phyloP scores from a whole-genome alignment of 192 early-diverging fungal species.

The Linnemannia zychae region DNA sequence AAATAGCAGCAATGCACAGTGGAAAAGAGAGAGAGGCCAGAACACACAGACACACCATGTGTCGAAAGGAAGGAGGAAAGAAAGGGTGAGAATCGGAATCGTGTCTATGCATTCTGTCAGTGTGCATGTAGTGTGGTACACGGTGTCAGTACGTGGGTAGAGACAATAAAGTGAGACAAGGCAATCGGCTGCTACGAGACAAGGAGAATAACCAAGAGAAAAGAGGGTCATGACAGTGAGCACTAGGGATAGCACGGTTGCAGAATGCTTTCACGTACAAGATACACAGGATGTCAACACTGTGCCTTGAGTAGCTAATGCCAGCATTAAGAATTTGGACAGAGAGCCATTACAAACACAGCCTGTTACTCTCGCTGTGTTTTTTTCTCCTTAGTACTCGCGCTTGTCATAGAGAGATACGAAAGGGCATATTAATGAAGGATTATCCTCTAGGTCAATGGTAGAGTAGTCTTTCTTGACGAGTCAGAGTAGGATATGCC shows the following conservation, averaged over 20 bases:
- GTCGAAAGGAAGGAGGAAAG: neutral
- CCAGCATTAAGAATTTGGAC: too few relatives aligned
- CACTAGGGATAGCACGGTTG: neutral
- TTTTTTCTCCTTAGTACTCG: too few relatives aligned
- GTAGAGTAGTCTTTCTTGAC: too few relatives aligned
- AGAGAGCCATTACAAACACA: too few relatives aligned
- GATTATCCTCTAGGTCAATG: too few relatives aligned
- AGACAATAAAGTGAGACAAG: neutral
- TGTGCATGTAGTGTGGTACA: neutral
- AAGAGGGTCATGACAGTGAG: neutral
- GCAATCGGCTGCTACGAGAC: neutral
- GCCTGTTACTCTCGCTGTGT: too few relatives aligned
- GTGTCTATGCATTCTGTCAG: neutral
- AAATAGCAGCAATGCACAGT: neutral
- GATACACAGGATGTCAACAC: neutral
- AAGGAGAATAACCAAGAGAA: neutral
- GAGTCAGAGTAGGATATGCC: too few relatives aligned
- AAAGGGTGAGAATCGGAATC: constrained; percentile 6
- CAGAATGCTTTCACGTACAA: neutral
- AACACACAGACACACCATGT: neutral
- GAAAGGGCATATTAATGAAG: too few relatives aligned
- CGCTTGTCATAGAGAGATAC: too few relatives aligned
- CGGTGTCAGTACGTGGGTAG: neutral
- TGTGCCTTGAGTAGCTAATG: neutral
- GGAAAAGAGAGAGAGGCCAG: too few relatives aligned